Percentiles rank a stretch among this genome's conserved stretches.
phyloP scores from a whole-genome alignment of 2,329 filamentous ascomycete genomes.

The Cladosporium oxysporum region DNA sequence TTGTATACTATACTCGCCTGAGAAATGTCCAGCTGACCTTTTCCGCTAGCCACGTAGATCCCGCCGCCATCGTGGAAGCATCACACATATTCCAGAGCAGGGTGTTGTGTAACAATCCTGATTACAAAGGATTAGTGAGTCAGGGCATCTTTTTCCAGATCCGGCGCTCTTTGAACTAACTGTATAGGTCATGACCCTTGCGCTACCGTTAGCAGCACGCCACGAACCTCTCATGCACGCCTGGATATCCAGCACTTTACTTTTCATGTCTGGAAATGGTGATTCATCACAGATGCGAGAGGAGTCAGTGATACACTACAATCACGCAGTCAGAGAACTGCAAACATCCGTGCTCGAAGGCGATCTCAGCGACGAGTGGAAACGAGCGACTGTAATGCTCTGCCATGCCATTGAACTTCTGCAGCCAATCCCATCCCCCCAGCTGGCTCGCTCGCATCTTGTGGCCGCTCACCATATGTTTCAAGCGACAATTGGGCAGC shows the following conservation, averaged over 20 bases:
- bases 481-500: neutral
- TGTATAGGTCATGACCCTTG: constrained; percentile 7
- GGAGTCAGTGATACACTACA: constrained; percentile 26
- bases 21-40: neutral
- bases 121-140: constrained; percentile 21
- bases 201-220: constrained; percentile 20
- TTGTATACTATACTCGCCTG: neutral
- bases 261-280: constrained; percentile 15
- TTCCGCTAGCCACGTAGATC: constrained; percentile 14
- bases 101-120: constrained; percentile 22
- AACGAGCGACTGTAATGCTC: constrained; percentile 25
- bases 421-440: constrained; percentile 16
- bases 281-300: constrained; percentile 12
- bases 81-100: constrained; percentile 22
- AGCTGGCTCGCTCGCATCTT: constrained; percentile 21
- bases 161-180: too few relatives aligned
- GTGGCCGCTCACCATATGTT: constrained; percentile 23
- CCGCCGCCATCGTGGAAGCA: constrained; percentile 19
- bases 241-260: constrained; percentile 25
- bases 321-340: constrained; percentile 18
- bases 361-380: constrained; percentile 19
- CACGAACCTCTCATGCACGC: constrained; percentile 26
- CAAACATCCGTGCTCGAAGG: neutral
- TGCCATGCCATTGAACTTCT: constrained; percentile 26
- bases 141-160: too few relatives aligned